These are phyloP conservation scores for Ophiocordyceps camponoti-floridani DNA, from an alignment of 2,329 filamentous ascomycete genomes.

Conservation along the genomic window DNA sequence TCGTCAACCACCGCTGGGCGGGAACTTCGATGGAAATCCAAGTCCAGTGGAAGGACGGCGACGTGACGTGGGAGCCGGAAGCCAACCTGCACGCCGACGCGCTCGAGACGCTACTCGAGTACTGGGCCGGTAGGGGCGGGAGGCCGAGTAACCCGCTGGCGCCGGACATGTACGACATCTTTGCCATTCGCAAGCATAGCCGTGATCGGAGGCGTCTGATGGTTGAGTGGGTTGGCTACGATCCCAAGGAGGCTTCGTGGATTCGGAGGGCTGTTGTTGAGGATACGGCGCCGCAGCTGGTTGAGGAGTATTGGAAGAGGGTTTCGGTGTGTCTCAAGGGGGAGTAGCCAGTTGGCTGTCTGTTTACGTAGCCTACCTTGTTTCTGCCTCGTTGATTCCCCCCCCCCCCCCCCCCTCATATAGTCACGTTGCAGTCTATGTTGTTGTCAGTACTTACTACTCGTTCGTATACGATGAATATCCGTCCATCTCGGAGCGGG, in stretches of 20 bases:
- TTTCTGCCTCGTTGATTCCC: too few relatives aligned
- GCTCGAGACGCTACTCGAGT: conserved; percentile 12
- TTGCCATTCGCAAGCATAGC: conserved; percentile 14
- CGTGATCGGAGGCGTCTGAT: conserved; percentile 10
- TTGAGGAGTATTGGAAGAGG: conserved; percentile 11
- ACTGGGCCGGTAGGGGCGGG: conserved; percentile 13
- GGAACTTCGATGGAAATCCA: conserved; percentile 11
- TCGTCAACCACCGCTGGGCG: conserved; percentile 12
- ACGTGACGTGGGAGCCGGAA: conserved; percentile 17
- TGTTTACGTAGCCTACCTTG: not conserved
- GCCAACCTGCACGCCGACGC: conserved; percentile 14
- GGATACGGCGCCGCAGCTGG: conserved; percentile 9
- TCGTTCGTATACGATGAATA: too few relatives aligned
- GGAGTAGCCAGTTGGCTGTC: too few relatives aligned
- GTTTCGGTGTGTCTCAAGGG: not conserved
- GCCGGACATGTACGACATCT: conserved; percentile 13
- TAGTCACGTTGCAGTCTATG: too few relatives aligned
- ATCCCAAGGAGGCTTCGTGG: conserved; percentile 12
- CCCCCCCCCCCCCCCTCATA: too few relatives aligned
- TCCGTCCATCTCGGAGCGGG: too few relatives aligned
- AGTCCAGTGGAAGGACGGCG: conserved; percentile 13
- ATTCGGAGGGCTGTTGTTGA: conserved; percentile 8
- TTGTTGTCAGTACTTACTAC: too few relatives aligned
- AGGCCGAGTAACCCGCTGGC: conserved; percentile 14
- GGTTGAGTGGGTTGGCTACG: conserved; percentile 19